A percentile compares a stretch with the other conserved stretches of the same genome.
These are phyloP conservation scores for Fusarium verrucosum DNA, from an alignment of 2,329 filamentous ascomycete genomes.

Conservation along the genomic window DNA sequence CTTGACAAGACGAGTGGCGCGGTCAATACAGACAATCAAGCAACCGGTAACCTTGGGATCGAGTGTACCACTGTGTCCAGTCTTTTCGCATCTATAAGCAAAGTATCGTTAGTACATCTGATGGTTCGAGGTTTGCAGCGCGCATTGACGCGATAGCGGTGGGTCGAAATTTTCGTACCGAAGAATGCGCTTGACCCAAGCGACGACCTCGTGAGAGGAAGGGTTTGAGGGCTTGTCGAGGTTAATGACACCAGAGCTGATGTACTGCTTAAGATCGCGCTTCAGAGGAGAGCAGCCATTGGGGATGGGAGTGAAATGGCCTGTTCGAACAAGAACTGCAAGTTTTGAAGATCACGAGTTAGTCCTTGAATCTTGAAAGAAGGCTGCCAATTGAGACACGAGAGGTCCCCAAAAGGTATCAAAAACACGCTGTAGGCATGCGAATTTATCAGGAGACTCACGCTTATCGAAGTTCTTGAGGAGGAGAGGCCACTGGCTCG, in stretches of 20 bases:
- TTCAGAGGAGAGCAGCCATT: conserved; percentile 90
- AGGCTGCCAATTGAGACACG: conserved; percentile 8
- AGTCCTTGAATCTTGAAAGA: conserved; percentile 15
- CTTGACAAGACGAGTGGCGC: conserved; percentile 96
- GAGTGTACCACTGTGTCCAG: conserved; percentile 96
- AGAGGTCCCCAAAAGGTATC: background rate
- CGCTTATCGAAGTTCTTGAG: conserved; percentile 95
- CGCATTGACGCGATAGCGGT: conserved; percentile 20
- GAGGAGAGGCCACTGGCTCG: conserved; percentile 90
- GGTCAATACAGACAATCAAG: conserved; percentile 94
- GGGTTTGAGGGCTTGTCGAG: conserved; percentile 88
- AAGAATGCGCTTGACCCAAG: conserved; percentile 98
- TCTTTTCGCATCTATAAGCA: conserved; percentile 74
- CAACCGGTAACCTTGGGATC: conserved; percentile 98
- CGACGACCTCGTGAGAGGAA: conserved; percentile 97
- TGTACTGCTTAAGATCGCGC: conserved; percentile 95
- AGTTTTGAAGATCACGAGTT: conserved; percentile 33
- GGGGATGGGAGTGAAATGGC: conserved; percentile 96
- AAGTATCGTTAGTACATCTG: conserved; percentile 18
- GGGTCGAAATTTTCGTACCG: conserved; percentile 63
- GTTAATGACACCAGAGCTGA: conserved; percentile 98
- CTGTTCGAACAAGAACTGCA: conserved; percentile 87
- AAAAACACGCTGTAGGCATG: background rate
- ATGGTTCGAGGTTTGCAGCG: conserved; percentile 1
- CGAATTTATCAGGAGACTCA: conserved; percentile 57